phyloP scores from a whole-genome alignment of 2,329 filamentous ascomycete species.

The Meredithiella fracta region DNA sequence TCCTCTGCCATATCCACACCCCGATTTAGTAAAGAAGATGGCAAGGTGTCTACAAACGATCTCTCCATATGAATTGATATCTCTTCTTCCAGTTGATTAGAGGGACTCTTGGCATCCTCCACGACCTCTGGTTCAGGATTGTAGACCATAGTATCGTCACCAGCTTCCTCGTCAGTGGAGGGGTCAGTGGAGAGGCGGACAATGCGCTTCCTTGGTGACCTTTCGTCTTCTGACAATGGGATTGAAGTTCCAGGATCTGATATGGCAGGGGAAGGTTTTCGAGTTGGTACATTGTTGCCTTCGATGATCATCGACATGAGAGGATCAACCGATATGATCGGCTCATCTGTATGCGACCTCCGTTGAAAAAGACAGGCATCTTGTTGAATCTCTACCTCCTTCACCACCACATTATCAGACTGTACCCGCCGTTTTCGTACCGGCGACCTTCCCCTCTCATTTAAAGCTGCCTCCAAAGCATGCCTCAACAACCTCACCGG shows the following conservation, averaged over 20 bases:
- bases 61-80: background rate
- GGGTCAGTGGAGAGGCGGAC: no score
- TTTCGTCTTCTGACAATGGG: background rate
- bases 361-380: background rate
- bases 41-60: background rate
- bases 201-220: background rate
- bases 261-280: background rate
- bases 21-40: background rate
- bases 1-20: no score
- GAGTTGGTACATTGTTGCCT: background rate
- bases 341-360: background rate
- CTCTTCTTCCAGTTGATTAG: background rate
- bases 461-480: conserved; percentile 1
- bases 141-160: no score
- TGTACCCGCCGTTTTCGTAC: background rate
- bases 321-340: background rate
- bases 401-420: background rate
- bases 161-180: background rate
- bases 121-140: no score
- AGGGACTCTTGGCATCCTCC: background rate
- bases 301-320: background rate
- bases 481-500: background rate
- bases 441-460: background rate
- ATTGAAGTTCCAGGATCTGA: background rate
- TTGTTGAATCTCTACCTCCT: background rate